Conservation (phyloP, 148 eudicot species). For the Cornus kousa region DNA sequence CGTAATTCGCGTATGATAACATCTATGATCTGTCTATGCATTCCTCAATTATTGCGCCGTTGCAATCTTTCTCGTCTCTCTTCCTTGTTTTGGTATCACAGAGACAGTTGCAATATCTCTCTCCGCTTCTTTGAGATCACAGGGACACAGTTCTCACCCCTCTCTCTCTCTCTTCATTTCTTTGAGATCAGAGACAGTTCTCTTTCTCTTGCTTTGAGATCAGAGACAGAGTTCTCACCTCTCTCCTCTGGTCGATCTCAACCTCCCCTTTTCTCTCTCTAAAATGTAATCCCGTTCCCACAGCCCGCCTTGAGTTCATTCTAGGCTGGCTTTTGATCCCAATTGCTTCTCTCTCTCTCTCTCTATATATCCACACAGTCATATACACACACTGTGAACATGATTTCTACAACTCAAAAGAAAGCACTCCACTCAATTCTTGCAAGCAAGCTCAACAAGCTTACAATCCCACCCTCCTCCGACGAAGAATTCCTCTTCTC, state of each 20-base stretch:
- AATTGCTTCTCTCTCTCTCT: not conserved
- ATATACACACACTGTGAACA: not conserved
- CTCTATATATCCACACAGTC: not conserved
- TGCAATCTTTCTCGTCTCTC: no score
- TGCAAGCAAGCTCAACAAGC: constrained; percentile 54
- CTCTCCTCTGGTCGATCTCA: not conserved
- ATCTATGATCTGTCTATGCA: no score
- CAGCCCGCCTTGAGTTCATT: constrained; percentile 22
- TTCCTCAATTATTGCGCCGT: no score
- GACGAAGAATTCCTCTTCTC: constrained; percentile 61
- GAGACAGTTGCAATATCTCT: no score
- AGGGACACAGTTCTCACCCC: no score
- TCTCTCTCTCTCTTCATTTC: no score
- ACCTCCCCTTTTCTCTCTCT: not conserved
- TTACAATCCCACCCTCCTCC: constrained; percentile 58
- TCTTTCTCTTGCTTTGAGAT: not conserved
- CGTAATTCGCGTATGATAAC: no score
- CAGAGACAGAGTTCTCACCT: not conserved
- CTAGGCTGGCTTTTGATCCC: constrained; percentile 17
- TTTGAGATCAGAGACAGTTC: no score
- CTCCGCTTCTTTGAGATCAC: no score
- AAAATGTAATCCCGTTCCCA: constrained; percentile 20
- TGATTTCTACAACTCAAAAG: constrained; percentile 44
- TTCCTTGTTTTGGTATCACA: no score
- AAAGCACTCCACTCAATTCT: constrained; percentile 53